Percentiles rank a stretch among this genome's conserved stretches.
phyloP scores from a whole-genome alignment of 805 yeast species.

The Dipodascus albidus region DNA sequence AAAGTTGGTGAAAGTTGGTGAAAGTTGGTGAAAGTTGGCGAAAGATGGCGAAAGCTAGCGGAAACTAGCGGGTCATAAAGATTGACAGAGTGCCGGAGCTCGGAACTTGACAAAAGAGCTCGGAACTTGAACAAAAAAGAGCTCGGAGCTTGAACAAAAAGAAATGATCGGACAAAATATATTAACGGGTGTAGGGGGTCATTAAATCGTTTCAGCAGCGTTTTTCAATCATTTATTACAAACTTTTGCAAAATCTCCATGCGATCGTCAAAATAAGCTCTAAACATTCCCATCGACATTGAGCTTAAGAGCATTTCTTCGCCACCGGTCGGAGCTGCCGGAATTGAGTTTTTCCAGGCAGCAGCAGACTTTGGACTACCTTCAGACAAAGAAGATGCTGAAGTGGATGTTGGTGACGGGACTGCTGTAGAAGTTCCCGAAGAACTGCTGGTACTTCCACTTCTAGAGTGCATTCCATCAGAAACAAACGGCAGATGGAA shows the following conservation, averaged over 20 bases:
- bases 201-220: not conserved
- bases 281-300: constrained; percentile 10
- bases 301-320: not conserved
- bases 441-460: not conserved
- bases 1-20: no score
- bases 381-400: constrained; percentile 3
- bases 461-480: not conserved
- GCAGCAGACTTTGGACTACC: not conserved
- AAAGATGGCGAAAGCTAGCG: no score
- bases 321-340: not conserved
- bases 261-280: constrained; percentile 14
- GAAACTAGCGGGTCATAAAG: no score
- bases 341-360: not conserved
- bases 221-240: not conserved
- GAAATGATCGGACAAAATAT: no score
- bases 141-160: no score
- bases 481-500: not conserved
- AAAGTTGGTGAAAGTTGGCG: no score
- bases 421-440: constrained; percentile 2
- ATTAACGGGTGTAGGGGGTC: no score
- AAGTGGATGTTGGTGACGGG: constrained; percentile 3
- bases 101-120: no score
- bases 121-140: no score
- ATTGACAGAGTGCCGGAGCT: no score
- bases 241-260: constrained; percentile 14